Evolutionary conservation across 345 rosid genomes (phyloP).

Genomic region (Syzygium aromaticum): DNA sequence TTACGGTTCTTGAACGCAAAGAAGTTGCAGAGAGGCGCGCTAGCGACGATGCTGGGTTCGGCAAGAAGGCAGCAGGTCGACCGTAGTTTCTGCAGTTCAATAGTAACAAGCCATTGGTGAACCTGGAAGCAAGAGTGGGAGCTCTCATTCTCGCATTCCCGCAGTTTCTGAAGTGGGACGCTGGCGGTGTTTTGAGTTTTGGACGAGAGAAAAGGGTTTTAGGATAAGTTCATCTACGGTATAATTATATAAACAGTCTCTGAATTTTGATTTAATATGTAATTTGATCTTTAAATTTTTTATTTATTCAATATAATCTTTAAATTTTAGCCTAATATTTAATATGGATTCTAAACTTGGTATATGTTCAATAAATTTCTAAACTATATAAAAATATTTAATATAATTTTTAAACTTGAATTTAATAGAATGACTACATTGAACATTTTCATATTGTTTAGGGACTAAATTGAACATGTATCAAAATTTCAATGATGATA

Average conservation of each 20-base stretch:
- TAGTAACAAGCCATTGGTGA: constrained; percentile 1
- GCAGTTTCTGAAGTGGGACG: not conserved
- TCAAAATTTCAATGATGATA: too few species aligned
- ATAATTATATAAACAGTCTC: not conserved
- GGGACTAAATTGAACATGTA: too few species aligned
- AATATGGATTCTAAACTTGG: too few species aligned
- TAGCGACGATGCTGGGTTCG: not conserved
- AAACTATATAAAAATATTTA: too few species aligned
- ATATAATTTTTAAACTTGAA: too few species aligned
- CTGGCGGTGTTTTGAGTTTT: not conserved
- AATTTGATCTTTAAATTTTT: too few species aligned
- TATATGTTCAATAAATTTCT: too few species aligned
- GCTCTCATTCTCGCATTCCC: not conserved
- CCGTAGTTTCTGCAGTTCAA: not conserved
- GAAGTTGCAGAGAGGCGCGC: not conserved
- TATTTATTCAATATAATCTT: too few species aligned
- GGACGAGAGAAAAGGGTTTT: not conserved
- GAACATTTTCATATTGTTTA: too few species aligned
- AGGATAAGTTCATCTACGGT: not conserved
- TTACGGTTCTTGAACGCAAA: not conserved
- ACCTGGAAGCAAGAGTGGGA: constrained; percentile 6
- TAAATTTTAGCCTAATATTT: too few species aligned
- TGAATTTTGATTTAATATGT: too few species aligned
- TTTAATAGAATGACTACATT: too few species aligned
- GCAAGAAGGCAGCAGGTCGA: not conserved